These are phyloP conservation scores for Pterothamnion heteromorphum DNA, from an alignment of 31 red algal species.

Conservation along the genomic window DNA sequence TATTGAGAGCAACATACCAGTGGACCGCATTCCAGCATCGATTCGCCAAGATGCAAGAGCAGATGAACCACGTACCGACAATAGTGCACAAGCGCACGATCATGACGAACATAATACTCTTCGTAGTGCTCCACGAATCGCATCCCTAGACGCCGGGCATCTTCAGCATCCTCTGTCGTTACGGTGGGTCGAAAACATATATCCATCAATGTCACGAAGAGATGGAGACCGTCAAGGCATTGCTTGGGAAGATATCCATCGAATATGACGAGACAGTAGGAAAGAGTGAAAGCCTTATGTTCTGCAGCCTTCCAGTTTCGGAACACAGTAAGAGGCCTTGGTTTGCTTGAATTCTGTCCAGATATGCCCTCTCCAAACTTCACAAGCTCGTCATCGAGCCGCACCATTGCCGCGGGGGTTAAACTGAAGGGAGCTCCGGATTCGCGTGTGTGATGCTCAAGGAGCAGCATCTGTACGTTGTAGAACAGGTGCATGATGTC, in stretches of 20 bases:
- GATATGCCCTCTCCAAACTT: not conserved
- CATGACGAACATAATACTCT: not conserved
- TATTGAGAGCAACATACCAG: not conserved
- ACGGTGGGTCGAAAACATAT: not conserved
- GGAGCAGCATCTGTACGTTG: no score
- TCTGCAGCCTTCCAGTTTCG: not conserved
- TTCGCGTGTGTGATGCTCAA: no score
- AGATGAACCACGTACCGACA: not conserved
- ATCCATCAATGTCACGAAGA: not conserved
- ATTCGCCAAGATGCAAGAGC: not conserved
- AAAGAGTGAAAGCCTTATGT: not conserved
- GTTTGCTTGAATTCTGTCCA: not conserved
- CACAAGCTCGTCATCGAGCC: not conserved
- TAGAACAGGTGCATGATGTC: slow-evolving; percentile 26
- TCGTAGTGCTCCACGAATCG: not conserved
- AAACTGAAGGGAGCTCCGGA: no score
- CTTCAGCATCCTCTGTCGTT: not conserved
- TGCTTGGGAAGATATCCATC: not conserved
- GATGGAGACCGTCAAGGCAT: not conserved
- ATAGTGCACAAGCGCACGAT: not conserved
- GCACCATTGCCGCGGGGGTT: no score
- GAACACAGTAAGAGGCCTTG: not conserved
- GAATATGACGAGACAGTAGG: not conserved
- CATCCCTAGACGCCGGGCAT: not conserved
- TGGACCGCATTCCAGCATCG: not conserved